phyloP scores from a whole-genome alignment of 1,284 basidiomycete genomes.

The Malassezia cuniculi region DNA sequence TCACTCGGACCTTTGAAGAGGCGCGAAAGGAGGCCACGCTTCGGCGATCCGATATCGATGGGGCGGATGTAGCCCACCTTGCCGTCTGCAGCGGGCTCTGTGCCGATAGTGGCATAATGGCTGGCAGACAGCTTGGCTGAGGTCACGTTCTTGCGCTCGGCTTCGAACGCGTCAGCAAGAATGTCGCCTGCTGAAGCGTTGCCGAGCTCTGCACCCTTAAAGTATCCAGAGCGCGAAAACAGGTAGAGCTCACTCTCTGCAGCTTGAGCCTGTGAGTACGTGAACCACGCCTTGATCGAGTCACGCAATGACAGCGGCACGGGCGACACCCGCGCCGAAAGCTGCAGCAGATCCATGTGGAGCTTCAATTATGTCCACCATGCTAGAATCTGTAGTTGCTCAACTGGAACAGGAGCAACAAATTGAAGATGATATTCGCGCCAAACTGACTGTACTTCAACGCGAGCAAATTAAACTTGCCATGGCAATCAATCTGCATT shows the following conservation, averaged over 20 bases:
- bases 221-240: constrained; percentile 24
- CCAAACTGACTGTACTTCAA: no score
- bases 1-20: not conserved
- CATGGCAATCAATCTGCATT: no score
- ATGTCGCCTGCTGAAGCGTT: constrained; percentile 18
- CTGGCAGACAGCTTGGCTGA: constrained; percentile 6
- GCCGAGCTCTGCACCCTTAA: constrained; percentile 22
- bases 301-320: constrained; percentile 26
- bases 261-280: constrained; percentile 16
- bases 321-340: constrained; percentile 9
- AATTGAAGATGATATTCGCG: no score
- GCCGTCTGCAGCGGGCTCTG: constrained; percentile 16
- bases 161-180: constrained; percentile 18
- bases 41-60: constrained; percentile 20
- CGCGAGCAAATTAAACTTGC: no score
- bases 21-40: not conserved
- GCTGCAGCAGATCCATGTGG: no score
- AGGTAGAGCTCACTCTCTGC: constrained; percentile 32
- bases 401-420: no score
- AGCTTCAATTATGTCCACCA: no score
- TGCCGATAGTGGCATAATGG: constrained; percentile 5
- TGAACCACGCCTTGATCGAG: constrained; percentile 31
- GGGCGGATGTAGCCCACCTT: constrained; percentile 32
- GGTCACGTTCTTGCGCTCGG: constrained; percentile 9
- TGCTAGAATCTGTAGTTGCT: no score